Percentiles rank a stretch among this genome's conserved stretches.
Conservation (phyloP, 2,329 filamentous ascomycete species). For the Colletotrichum lentis region DNA sequence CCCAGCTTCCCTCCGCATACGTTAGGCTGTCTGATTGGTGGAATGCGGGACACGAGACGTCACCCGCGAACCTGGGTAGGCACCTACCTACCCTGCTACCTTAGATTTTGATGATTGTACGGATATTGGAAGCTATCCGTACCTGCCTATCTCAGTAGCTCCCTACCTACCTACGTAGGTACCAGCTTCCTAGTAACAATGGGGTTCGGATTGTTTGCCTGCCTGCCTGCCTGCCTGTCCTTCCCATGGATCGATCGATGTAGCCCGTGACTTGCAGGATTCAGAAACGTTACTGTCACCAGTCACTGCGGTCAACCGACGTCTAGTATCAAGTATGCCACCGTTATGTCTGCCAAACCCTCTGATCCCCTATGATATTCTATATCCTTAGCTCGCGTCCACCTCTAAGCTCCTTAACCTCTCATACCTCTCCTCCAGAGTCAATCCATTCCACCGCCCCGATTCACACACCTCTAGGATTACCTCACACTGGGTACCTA, state of each 20-base stretch:
- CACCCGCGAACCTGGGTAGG: not conserved
- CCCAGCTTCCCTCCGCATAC: too few species aligned
- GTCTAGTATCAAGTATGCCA: constrained; percentile 12
- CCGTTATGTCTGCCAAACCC: not conserved
- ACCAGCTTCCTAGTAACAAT: too few species aligned
- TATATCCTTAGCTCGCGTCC: not conserved
- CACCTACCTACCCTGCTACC: too few species aligned
- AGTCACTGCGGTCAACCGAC: constrained; percentile 21
- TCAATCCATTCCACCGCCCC: not conserved
- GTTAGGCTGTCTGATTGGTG: not conserved
- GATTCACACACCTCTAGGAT: not conserved
- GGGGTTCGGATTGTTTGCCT: too few species aligned
- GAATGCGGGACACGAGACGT: not conserved
- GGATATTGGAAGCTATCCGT: constrained; percentile 7
- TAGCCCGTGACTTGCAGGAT: constrained; percentile 25
- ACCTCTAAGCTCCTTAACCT: not conserved
- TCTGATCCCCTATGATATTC: constrained; percentile 1
- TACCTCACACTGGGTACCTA: constrained; percentile 28
- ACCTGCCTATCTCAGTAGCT: not conserved
- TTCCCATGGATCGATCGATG: constrained; percentile 21
- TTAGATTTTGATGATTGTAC: not conserved
- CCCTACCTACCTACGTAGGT: too few species aligned
- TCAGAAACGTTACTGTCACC: constrained; percentile 5
- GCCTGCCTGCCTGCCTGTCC: not conserved
- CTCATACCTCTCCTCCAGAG: not conserved